Base-by-base conservation (phyloP, 768 basidiomycete genomes). In the Candolleomyces eurysporus region DNA sequence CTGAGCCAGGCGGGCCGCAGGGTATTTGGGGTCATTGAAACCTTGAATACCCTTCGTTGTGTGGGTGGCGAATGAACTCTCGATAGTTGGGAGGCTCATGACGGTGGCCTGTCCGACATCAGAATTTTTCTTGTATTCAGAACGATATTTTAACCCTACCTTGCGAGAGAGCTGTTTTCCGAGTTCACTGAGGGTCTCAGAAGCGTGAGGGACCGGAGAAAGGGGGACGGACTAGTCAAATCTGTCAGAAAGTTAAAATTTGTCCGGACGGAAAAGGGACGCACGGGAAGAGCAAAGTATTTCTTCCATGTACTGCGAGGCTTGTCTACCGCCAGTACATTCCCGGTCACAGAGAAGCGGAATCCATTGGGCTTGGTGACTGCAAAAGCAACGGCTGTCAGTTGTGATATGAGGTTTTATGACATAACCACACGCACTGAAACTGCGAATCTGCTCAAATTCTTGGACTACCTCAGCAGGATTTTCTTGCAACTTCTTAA, bases 11-110 rank as follows among this genome's bases (percentile, higher is more conserved):
- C 88, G 83, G 30, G 96, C 75, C n/a, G 89, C 89, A 3, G 96
- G 89, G 67, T 88, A 88, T 62, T 96, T 93, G 6, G 88, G 85
- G 69, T 96, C 89, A 58, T 85, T 75, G 71, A 90, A 95, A 26
- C 93, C 91, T 69, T 81, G 79, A 43, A 95, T 88, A 31, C 89
- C 87, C 70, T 89, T 92, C 0, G 91, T 83, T 8, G 86, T 87
- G 69, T 94, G 89, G 10, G 79, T 84, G 19, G 86, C 90, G 72
- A 87, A 98, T 2, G 92, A 90, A 67, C 94, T 96, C 75, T 99
- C 97, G 63, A 98, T 96, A 4, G 94, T 94, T 0, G 95, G 90
- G 60, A 98, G 82, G 63, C 92, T 88, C 74, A 96, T 89, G 22
- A 98, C 82, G 31, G 94, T 81, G 30, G 90, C 92, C 91, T 94